These are phyloP conservation scores for Theobroma grandiflorum DNA, from an alignment of 441 rosid genomes.

Conservation along the genomic window DNA sequence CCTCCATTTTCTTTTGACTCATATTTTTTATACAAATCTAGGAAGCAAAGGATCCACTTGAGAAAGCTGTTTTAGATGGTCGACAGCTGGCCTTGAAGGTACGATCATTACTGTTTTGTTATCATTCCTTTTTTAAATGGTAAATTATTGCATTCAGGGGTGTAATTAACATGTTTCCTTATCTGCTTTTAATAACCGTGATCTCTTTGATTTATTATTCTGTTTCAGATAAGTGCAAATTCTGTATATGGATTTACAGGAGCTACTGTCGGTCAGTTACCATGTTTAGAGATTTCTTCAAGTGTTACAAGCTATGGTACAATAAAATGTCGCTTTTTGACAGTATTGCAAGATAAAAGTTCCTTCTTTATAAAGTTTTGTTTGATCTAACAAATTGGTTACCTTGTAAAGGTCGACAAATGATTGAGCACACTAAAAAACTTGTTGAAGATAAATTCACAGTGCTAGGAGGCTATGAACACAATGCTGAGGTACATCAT, in stretches of 20 bases:
- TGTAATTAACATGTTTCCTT: background rate
- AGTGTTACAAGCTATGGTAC: conserved; percentile 99
- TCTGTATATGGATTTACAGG: conserved; percentile 99
- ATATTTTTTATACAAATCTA: conserved; percentile 42
- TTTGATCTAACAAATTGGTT: conserved; percentile 42
- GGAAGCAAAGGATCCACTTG: conserved; percentile 99
- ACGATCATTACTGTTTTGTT: conserved; percentile 28
- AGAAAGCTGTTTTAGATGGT: conserved; percentile 97
- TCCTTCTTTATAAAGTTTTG: conserved; percentile 21
- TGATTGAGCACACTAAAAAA: conserved; percentile 97
- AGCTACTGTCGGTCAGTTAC: conserved; percentile 93
- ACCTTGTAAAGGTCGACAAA: conserved; percentile 80
- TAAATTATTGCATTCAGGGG: conserved; percentile 4
- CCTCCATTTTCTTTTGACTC: conserved; percentile 22
- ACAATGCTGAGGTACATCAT: conserved; percentile 84
- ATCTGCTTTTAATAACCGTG: conserved; percentile 16
- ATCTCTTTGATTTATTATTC: conserved; percentile 32
- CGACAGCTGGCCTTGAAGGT: conserved; percentile 98
- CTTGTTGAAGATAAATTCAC: conserved; percentile 94
- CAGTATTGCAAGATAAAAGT: conserved; percentile 5
- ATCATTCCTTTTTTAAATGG: conserved; percentile 11
- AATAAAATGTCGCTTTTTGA: conserved; percentile 5
- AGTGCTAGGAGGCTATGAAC: conserved; percentile 72
- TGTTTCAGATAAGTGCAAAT: conserved; percentile 90
- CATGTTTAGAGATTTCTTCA: conserved; percentile 96